Base-by-base conservation (phyloP, 1,284 basidiomycete species). In the Rhodotorula sp. region DNA sequence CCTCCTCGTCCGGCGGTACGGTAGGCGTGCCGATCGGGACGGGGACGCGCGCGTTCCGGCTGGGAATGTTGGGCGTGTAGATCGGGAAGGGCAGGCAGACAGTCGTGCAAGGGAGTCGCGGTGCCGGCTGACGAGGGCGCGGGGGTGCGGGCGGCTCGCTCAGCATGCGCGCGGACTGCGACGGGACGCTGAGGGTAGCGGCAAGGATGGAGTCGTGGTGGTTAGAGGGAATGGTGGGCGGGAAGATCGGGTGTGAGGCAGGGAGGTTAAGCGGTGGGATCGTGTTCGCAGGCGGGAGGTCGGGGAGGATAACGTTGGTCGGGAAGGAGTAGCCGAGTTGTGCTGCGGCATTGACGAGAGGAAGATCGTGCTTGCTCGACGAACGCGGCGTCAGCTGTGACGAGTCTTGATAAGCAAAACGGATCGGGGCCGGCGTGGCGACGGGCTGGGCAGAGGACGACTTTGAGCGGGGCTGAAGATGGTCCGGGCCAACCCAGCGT, bases 401-500 rank as follows among this genome's bases (percentile, higher is more conserved):
- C 8, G 37, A 19, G 48, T 61, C 51, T 51, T 63, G 50, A 9
- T 63, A 63, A 22, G 61, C 51, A 51, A 63, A 63, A 36, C 50
- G 61, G n/a, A 27, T 32, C 37, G 51, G 37, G 19, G 19, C 37
- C 12, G n/a, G 8, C 10, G 39, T 3, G 8, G 39, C 12, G 10
- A 22, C 21, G 21, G 46, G 13, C 27, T 41, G 32, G 29, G 25
- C 29, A 44, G 44, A n/a, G 34, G 46, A 21, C 19, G 29, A 27
- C 32, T 48, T 50, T 15, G 61, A 39, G 19, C 50, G 36, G 17
- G 58, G 65, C 6, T 25, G 44, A 36, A 67, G 46, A 44, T 73
- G 71, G 6, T 69, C 67, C 3, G 67, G 71, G 5, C 71, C 71
- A 53, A 73, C 48, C 53, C 56, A 66, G 46, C 71, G 71, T 27